Evolutionary conservation across 805 yeast species (phyloP).

Genomic region (Zygotorulaspora chibaensis): DNA sequence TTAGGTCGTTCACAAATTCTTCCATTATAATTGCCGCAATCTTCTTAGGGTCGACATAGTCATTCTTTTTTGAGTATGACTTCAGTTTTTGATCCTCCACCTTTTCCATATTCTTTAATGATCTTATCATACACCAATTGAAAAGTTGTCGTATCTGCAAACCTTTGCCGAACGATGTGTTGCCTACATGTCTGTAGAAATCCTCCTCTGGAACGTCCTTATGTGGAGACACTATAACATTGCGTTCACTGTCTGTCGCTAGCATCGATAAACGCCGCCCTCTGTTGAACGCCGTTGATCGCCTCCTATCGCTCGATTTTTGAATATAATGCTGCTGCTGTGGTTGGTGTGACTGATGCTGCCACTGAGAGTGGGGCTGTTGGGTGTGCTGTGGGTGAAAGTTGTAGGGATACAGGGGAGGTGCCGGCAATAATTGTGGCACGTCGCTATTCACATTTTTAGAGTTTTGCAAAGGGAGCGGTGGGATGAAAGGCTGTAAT

Average conservation of each 20-base stretch:
- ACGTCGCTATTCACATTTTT: constrained; percentile 1
- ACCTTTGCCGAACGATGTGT: constrained; percentile 27
- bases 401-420: constrained; percentile 23
- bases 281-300: constrained; percentile 26
- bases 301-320: constrained; percentile 20
- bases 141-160: constrained; percentile 32
- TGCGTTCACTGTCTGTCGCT: constrained; percentile 22
- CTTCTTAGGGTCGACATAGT: constrained; percentile 20
- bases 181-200: constrained; percentile 32
- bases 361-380: constrained; percentile 8
- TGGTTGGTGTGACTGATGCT: constrained; percentile 7
- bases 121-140: constrained; percentile 32
- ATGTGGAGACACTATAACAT: constrained; percentile 30
- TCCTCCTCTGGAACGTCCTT: constrained; percentile 31
- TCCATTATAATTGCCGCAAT: constrained; percentile 26
- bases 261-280: constrained; percentile 32
- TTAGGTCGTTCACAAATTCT: constrained; percentile 31
- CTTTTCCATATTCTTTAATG: constrained; percentile 20
- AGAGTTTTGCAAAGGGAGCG: constrained; percentile 7
- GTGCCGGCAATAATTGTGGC: constrained; percentile 28
- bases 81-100: constrained; percentile 1
- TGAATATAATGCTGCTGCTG: constrained; percentile 8
- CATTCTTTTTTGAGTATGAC: neutral
- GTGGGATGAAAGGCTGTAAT: constrained; percentile 28
- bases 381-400: constrained; percentile 1